These are phyloP conservation scores for Scheffersomyces ergatensis DNA, from an alignment of 805 yeast genomes.

Conservation along the genomic window DNA sequence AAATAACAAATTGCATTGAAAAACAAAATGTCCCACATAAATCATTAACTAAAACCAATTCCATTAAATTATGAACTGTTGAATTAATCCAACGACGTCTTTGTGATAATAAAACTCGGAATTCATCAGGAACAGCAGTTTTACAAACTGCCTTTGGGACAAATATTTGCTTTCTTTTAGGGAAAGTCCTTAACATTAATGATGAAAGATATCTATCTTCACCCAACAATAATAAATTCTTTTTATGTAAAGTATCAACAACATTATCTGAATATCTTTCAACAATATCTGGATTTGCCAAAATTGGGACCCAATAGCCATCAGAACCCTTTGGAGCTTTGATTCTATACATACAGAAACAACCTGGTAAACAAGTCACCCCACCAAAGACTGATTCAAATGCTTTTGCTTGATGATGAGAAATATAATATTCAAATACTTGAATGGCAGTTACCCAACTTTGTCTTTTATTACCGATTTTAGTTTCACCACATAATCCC, in stretches of 20 bases:
- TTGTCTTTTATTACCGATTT: constrained; percentile 75
- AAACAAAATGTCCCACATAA: constrained; percentile 93
- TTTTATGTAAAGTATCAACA: constrained; percentile 78
- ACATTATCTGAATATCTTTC: constrained; percentile 88
- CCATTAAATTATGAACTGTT: constrained; percentile 89
- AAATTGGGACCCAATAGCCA: constrained; percentile 85
- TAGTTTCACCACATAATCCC: constrained; percentile 96
- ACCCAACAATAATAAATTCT: constrained; percentile 81
- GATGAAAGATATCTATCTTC: constrained; percentile 87
- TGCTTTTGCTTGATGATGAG: constrained; percentile 93
- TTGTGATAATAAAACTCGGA: constrained; percentile 78
- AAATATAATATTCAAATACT: constrained; percentile 88
- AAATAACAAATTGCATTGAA: constrained; percentile 90
- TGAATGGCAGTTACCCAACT: constrained; percentile 93
- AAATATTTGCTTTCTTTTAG: constrained; percentile 82
- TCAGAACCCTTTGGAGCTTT: constrained; percentile 77
- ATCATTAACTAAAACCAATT: constrained; percentile 77
- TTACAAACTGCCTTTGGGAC: constrained; percentile 91
- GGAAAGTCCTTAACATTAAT: constrained; percentile 84
- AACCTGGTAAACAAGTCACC: constrained; percentile 94
- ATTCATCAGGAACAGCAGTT: constrained; percentile 83
- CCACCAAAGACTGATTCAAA: constrained; percentile 94
- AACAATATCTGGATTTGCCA: constrained; percentile 91
- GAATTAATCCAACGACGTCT: constrained; percentile 97
- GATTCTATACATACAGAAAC: constrained; percentile 89